These are phyloP conservation scores for Flaveria bidentis DNA, from an alignment of 129 eudicot species.

Conservation along the genomic window DNA sequence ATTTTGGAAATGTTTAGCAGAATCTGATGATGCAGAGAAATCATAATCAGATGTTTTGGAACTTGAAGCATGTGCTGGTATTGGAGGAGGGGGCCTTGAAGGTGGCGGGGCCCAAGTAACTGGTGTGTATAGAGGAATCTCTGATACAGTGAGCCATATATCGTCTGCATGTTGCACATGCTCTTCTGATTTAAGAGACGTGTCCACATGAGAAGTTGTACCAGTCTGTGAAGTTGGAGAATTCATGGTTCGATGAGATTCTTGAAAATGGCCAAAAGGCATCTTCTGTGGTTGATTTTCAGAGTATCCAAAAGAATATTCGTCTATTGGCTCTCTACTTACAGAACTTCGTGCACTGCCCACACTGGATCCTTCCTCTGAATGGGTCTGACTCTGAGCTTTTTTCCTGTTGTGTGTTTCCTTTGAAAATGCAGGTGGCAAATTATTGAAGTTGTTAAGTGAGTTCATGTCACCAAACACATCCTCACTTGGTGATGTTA, in stretches of 20 bases:
- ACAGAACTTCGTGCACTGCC: conserved; percentile 43
- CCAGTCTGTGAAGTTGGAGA: conserved; percentile 54
- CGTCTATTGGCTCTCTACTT: conserved; percentile 49
- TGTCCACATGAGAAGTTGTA: conserved; percentile 47
- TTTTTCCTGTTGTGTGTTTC: conserved; percentile 45
- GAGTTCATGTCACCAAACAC: conserved; percentile 71
- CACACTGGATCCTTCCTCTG: conserved; percentile 46
- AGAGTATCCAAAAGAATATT: conserved; percentile 46
- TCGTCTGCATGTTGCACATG: conserved; percentile 48
- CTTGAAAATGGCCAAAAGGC: conserved; percentile 52
- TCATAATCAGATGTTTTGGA: conserved; percentile 52
- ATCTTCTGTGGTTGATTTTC: conserved; percentile 51
- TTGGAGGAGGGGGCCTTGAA: conserved; percentile 84
- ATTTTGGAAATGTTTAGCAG: conserved; percentile 46
- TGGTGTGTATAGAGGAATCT: conserved; percentile 80
- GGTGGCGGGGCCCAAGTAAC: conserved; percentile 89
- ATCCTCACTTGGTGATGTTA: conserved; percentile 47
- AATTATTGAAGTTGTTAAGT: conserved; percentile 46
- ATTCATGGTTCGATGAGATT: conserved; percentile 51
- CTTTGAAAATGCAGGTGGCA: conserved; percentile 47
- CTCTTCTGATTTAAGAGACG: conserved; percentile 56
- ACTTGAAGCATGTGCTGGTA: conserved; percentile 56
- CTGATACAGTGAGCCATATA: conserved; percentile 85
- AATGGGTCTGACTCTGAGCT: conserved; percentile 47
- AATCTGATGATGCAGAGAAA: conserved; percentile 43